Evolutionary conservation across 1,139 yeast genomes (phyloP), one percentile per base, ranked within the genome.

Genomic region (Wickerhamiella infanticola): DNA sequence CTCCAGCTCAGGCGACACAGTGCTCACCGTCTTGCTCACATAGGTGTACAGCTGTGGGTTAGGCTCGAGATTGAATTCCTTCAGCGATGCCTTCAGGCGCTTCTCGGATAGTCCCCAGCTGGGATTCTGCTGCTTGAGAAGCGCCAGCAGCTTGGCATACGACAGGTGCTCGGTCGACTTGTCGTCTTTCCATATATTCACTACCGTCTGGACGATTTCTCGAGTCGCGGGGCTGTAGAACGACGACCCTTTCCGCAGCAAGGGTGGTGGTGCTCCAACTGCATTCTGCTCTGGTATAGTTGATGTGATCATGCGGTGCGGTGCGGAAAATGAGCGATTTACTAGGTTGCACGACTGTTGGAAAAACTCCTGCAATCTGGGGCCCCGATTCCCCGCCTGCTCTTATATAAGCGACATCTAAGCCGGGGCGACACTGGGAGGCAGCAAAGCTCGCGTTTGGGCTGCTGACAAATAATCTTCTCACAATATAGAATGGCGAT

Each of bases 161-260:
- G 81, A 79, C 25, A 79, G 59, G 2, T 72, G 64, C 58, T 80
- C 88, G 9, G 79, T 72, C 2, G 70, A 63, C 1, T 85, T 78
- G 54, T 81, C 85, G 49, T 71, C 70, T 53, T 74, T 77, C 90
- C 93, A 82, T 24, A 80, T 62, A 6, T 69, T 66, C 44, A 79
- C 72, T 26, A 81, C 77, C 38, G 70, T 74, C 45, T 74, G 77
- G 13, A 80, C 78, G 24, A 81, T 67, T 59, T 79, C 77, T 44
- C 81, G 68, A 49, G 77, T 81, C 51, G 73, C 74, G 2, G 94
- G 94, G 5, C 54, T 46, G 42, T 56, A 54, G 13, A 45, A 51
- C n/a, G 24, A 8, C 24, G 33, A 29, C 7, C 33, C 33, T 11
- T 29, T 7, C 11, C 33, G 33, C 7, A 29, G 7, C 11, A 29